phyloP scores from a whole-genome alignment of 2,329 filamentous ascomycete species.

The Macrophomina tecta region DNA sequence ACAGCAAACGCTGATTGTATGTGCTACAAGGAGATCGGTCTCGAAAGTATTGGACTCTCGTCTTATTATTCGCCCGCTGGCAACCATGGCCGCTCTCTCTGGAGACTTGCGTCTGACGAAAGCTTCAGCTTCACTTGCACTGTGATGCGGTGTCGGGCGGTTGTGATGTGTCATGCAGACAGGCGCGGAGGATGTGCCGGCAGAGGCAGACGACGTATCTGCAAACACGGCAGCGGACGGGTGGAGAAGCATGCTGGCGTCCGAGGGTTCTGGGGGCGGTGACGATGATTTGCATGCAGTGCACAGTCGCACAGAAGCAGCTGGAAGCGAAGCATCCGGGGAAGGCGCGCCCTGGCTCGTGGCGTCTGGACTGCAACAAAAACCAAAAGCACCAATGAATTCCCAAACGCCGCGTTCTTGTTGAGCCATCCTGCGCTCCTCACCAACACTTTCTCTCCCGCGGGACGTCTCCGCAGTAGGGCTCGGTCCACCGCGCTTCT shows the following conservation, averaged over 20 bases:
- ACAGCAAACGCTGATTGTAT: neutral
- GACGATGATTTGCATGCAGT: conserved; percentile 22
- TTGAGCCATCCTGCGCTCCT: conserved; percentile 18
- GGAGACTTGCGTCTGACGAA: too few species aligned
- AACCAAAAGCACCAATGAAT: conserved; percentile 12
- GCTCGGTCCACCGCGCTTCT: conserved; percentile 1
- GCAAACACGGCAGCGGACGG: neutral
- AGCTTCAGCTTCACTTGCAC: neutral
- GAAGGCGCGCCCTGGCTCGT: conserved; percentile 5
- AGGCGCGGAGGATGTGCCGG: neutral
- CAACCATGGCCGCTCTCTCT: too few species aligned
- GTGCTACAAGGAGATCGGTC: too few species aligned
- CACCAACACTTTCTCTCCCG: conserved; percentile 6
- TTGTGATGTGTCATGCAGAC: conserved; percentile 7
- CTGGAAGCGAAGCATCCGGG: conserved; percentile 24
- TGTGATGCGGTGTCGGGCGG: neutral
- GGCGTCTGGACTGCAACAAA: neutral
- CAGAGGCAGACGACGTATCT: neutral
- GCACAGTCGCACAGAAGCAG: conserved; percentile 24
- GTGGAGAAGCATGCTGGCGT: conserved; percentile 6
- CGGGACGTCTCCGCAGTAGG: neutral
- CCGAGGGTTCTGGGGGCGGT: conserved; percentile 6
- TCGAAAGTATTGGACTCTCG: too few species aligned
- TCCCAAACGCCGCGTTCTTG: conserved; percentile 8
- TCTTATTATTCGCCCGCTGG: too few species aligned